phyloP scores from a whole-genome alignment of 2,329 filamentous ascomycete species.

The Albophoma yamanashiensis region DNA sequence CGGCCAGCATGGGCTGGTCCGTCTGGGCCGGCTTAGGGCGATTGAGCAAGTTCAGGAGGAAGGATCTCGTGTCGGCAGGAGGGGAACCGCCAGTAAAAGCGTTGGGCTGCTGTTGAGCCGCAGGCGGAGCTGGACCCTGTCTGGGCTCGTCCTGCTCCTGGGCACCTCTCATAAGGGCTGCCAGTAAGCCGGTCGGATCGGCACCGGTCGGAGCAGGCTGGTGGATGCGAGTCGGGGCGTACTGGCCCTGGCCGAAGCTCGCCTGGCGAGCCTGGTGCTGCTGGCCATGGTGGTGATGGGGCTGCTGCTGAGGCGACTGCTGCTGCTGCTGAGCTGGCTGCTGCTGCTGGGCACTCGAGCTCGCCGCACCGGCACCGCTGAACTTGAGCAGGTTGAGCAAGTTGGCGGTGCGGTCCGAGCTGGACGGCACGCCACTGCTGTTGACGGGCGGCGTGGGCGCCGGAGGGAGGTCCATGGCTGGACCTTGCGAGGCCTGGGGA shows the following conservation, averaged over 20 bases:
- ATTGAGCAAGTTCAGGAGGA: slow-evolving; percentile 77
- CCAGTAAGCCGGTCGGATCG: slow-evolving; percentile 47
- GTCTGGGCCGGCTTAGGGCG: slow-evolving; percentile 58
- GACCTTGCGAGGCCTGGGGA: slow-evolving; percentile 2
- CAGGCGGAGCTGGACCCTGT: slow-evolving; percentile 8
- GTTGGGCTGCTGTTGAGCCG: slow-evolving; percentile 15
- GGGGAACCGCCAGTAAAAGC: slow-evolving; percentile 40
- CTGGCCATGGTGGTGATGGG: slow-evolving; percentile 9
- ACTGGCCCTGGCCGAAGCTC: slow-evolving; percentile 10
- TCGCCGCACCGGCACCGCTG: slow-evolving; percentile 26
- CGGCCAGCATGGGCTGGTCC: slow-evolving; percentile 32
- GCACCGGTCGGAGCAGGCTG: slow-evolving; percentile 45
- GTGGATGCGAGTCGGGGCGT: slow-evolving; percentile 32
- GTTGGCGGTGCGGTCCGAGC: slow-evolving; percentile 39
- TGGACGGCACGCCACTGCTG: slow-evolving; percentile 24
- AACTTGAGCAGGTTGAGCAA: slow-evolving; percentile 54
- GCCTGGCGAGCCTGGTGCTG: slow-evolving; percentile 9
- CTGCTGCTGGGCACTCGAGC: slow-evolving; percentile 21
- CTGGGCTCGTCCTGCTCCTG: slow-evolving; percentile 34
- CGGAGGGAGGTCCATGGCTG: slow-evolving; percentile 33
- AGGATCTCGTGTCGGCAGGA: slow-evolving; percentile 65
- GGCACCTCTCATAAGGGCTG: slow-evolving; percentile 49
- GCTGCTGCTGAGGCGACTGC: slow-evolving; percentile 12
- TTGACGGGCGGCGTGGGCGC: slow-evolving; percentile 38
- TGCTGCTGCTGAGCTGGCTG: slow-evolving; percentile 17